Evolutionary conservation across 768 basidiomycete species (phyloP), one percentile per base, ranked within the genome.

Genomic region (Termitomyces heimii): DNA sequence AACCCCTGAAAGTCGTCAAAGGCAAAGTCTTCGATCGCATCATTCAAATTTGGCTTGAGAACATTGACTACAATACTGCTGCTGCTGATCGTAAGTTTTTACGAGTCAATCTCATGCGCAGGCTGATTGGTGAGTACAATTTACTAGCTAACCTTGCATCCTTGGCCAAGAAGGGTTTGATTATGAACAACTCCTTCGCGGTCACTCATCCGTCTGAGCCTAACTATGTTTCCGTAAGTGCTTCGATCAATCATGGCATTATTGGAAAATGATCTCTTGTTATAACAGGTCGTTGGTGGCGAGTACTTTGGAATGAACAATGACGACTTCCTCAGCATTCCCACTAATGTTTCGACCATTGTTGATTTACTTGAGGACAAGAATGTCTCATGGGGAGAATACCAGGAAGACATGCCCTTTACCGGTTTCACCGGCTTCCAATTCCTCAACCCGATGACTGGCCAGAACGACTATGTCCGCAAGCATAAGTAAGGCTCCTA

Each of bases 151-250:
- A 66, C 16, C 73, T 78, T 50, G 63, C 61, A 32, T 66, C 67
- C 49, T 65, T 86, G 53, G 75, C 77, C 18, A 62, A 72, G 48
- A 73, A 84, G 62, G 84, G 85, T 12, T 71, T 87, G 55, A 59
- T 72, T 5, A 66, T 82, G 16, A 66, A 58, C 45, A 76, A 74
- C 48, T 82, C 74, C 62, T 81, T 77, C 57, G 77, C 68, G 3
- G 62, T 82, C 39, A 82, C 81, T 20, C 82, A 83, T 61, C 82
- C 84, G 5, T 84, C 84, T 3, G 73, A 86, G 66, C 85, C 85
- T 29, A 86, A 87, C 68, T 86, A 77, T 49, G 61, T 78, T 53
- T 76, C 82, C n/a, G 52, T 53, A 54, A 14, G 53, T 50, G 20
- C 29, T 10, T 28, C 31, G 9, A 13, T 48, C n/a, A 16, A 28